Evolutionary conservation across 768 basidiomycete genomes (phyloP), one percentile per base, ranked within the genome.

Genomic region (Auriscalpium orientale): DNA sequence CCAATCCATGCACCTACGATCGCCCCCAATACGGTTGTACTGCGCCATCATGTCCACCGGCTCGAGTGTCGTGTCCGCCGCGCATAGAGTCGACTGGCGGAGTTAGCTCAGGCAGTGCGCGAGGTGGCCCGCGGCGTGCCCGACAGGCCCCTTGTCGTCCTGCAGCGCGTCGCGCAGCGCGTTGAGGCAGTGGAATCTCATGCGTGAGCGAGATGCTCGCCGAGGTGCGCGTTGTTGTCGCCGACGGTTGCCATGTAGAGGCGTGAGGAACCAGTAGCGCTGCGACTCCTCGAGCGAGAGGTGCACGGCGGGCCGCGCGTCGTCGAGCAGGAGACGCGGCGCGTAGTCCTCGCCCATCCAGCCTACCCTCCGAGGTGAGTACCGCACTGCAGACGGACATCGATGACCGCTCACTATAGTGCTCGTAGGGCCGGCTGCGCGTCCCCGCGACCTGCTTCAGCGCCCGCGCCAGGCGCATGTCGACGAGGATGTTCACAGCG

Each of bases 111-210:
- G 61, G 56, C 72, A 73, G 46, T 73, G 73, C 35, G 69, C 57
- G 12, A 69, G 65, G 54, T 74, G 72, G 35, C 67, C 58, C 40
- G 40, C 40, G 40, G 15, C 18, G 40, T 18, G 40, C 2, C 40
- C 40, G 15, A 15, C 40, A 4, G 40, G 40, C 13, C 8, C 15
- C 15, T 48, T 22, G 58, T 61, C 38, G 68, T 58, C 40, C 68
- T 70, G 8, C 68, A 70, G 22, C 63, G 64, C 45, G 66, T 68
- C 38, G 61, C 62, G 49, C 65, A 8, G 66, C 67, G 8, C 63
- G 66, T 9, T 72, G 72, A 37, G 72, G 52, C 79, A 80, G 59
- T 79, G 79, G 13, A n/a, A 79, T 69, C 58, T 79, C 71, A 62
- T 79, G 78, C 64, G 74, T 78, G 62, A 78, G 72, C 34, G 72